A percentile compares a stretch with the other conserved stretches of the same genome.
phyloP scores from a whole-genome alignment of 1,139 yeast species.

The Lodderomyces margitis region DNA sequence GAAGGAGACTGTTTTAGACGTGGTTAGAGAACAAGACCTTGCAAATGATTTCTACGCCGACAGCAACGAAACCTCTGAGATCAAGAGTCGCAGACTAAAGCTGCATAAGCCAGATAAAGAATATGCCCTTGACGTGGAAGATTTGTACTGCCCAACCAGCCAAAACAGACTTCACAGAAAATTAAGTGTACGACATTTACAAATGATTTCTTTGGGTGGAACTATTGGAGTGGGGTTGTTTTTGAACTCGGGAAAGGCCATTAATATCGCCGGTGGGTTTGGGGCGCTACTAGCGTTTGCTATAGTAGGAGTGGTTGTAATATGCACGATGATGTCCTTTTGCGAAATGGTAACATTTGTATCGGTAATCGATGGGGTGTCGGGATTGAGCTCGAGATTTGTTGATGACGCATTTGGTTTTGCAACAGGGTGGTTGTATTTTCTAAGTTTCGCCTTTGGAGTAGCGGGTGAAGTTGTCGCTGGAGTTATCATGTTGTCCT shows the following conservation, averaged over 20 bases:
- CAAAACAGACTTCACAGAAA: slow-evolving; percentile 44
- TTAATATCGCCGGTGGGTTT: slow-evolving; percentile 78
- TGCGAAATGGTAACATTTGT: slow-evolving; percentile 86
- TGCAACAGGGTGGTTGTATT: slow-evolving; percentile 76
- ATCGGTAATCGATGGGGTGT: slow-evolving; percentile 78
- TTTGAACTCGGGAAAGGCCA: slow-evolving; percentile 74
- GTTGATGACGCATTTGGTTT: slow-evolving; percentile 87
- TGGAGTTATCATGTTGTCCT: slow-evolving; percentile 70
- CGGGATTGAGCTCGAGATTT: slow-evolving; percentile 72
- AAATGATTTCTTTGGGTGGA: slow-evolving; percentile 81
- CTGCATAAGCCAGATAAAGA: slow-evolving; percentile 13
- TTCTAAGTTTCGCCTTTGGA: slow-evolving; percentile 70
- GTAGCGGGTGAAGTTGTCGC: slow-evolving; percentile 82
- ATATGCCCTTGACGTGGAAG: slow-evolving; percentile 13
- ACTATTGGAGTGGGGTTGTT: slow-evolving; percentile 82
- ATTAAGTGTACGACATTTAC: slow-evolving; percentile 67
- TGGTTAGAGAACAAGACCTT: slow-evolving; percentile 30
- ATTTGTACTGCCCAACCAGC: slow-evolving; percentile 13
- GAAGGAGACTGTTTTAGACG: slow-evolving; percentile 21
- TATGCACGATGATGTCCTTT: slow-evolving; percentile 69
- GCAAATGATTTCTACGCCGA: slow-evolving; percentile 30
- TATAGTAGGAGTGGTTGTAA: slow-evolving; percentile 64
- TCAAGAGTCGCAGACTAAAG: slow-evolving; percentile 10
- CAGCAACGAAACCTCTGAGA: slow-evolving; percentile 15
- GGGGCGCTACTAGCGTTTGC: slow-evolving; percentile 73